Evolutionary conservation across 495 filamentous ascomycete species (phyloP).

Genomic region (Penicillium diatomitis): DNA sequence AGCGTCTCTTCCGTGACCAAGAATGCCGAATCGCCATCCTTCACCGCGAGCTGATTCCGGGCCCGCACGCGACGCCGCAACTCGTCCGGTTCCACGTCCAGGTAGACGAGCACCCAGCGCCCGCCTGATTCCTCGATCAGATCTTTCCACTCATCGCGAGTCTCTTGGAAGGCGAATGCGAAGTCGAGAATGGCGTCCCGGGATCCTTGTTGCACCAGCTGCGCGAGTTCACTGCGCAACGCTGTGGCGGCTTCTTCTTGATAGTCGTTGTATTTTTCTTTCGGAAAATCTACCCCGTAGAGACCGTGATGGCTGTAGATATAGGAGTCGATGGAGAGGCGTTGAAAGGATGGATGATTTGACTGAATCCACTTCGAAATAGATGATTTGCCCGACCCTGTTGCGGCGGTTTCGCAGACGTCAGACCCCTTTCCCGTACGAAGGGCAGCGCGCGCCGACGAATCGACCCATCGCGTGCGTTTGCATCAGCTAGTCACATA

Average conservation of each 20-base stretch:
- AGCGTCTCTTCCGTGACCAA: slow-evolving; percentile 25
- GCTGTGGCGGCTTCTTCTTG: slow-evolving; percentile 20
- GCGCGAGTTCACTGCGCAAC: slow-evolving; percentile 8
- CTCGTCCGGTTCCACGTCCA: slow-evolving; percentile 19
- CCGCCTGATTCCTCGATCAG: slow-evolving; percentile 20
- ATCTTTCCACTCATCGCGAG: slow-evolving; percentile 23
- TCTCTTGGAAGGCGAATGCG: slow-evolving; percentile 24
- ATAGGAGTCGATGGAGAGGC: slow-evolving; percentile 28
- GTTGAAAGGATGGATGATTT: slow-evolving; percentile 55
- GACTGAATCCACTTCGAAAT: slow-evolving; percentile 38
- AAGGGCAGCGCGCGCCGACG: too few relatives aligned
- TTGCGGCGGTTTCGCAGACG: neutral
- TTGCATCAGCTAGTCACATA: neutral
- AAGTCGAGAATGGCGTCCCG: slow-evolving; percentile 24
- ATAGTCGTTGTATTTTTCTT: slow-evolving; percentile 22
- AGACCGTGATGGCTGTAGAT: slow-evolving; percentile 25
- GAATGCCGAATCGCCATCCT: slow-evolving; percentile 30
- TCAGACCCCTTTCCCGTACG: too few relatives aligned
- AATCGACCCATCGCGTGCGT: too few relatives aligned
- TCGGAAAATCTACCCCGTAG: slow-evolving; percentile 23
- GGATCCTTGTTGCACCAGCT: slow-evolving; percentile 13
- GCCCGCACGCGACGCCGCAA: slow-evolving; percentile 18
- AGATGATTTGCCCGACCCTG: slow-evolving; percentile 11
- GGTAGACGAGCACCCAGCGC: slow-evolving; percentile 25
- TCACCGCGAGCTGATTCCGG: slow-evolving; percentile 14